Conservation (phyloP, 139 green algal genomes). For the Mychonastes homosphaera region DNA sequence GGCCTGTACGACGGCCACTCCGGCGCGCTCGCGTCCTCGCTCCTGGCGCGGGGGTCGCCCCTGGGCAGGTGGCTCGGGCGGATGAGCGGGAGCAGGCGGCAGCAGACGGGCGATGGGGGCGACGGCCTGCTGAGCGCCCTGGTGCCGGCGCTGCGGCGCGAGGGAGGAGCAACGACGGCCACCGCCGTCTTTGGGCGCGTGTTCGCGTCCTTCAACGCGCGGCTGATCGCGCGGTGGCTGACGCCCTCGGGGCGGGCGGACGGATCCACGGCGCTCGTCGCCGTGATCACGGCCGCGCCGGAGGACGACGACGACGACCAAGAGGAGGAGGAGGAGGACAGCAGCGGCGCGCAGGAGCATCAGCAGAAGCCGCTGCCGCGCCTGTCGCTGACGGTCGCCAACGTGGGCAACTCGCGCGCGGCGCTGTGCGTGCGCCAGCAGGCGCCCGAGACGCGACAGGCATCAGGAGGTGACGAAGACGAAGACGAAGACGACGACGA, state of each 20-base stretch:
- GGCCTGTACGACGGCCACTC: no score
- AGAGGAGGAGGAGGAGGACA: neutral
- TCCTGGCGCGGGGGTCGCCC: neutral
- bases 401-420: slow-evolving; percentile 36
- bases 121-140: neutral
- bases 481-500: neutral
- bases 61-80: neutral
- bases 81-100: neutral
- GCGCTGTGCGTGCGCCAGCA: slow-evolving; percentile 21
- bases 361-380: neutral
- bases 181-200: neutral
- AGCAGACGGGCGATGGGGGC: slow-evolving; percentile 43
- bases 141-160: neutral
- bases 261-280: slow-evolving; percentile 39
- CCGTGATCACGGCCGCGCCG: slow-evolving; percentile 14
- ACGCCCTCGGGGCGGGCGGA: slow-evolving; percentile 3
- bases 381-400: slow-evolving; percentile 16
- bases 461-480: slow-evolving; percentile 2
- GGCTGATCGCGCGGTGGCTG: neutral
- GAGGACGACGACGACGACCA: no score
- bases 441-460: neutral
- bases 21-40: no score
- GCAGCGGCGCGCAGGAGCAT: neutral
- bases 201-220: neutral
- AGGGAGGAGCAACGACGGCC: no score